Evolutionary conservation across 1,139 yeast species (phyloP).

Genomic region (Pichiaceae sp.): DNA sequence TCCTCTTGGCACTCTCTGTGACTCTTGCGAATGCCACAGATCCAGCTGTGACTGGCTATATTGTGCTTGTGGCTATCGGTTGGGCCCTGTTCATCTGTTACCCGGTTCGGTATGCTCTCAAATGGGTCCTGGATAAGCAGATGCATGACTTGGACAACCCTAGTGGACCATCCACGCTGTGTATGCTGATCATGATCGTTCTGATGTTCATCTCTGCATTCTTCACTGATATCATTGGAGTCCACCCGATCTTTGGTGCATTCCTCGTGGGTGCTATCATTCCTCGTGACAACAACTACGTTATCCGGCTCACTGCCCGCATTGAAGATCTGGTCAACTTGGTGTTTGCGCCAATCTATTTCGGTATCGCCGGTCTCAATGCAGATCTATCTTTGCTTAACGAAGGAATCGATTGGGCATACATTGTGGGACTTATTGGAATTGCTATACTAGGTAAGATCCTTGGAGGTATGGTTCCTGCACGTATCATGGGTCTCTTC

Average conservation of each 20-base stretch:
- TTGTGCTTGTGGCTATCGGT: conserved; percentile 52
- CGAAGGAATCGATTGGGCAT: conserved; percentile 69
- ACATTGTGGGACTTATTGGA: conserved; percentile 54
- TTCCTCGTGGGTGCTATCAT: conserved; percentile 67
- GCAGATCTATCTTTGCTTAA: conserved; percentile 57
- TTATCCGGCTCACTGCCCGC: conserved; percentile 57
- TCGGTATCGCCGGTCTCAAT: conserved; percentile 69
- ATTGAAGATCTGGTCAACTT: conserved; percentile 71
- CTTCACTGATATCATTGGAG: conserved; percentile 74
- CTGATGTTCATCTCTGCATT: conserved; percentile 58
- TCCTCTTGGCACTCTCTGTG: conserved; percentile 63
- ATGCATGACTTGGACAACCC: conserved; percentile 39
- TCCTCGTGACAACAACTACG: conserved; percentile 73
- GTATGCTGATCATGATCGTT: conserved; percentile 45
- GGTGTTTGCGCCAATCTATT: conserved; percentile 65
- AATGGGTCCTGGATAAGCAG: conserved; percentile 27
- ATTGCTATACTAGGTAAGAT: conserved; percentile 64
- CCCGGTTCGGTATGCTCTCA: conserved; percentile 45
- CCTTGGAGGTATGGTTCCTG: conserved; percentile 57
- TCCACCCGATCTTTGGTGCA: conserved; percentile 63
- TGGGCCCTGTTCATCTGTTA: conserved; percentile 56
- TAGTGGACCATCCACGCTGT: conserved; percentile 58
- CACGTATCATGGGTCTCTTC: conserved; percentile 49
- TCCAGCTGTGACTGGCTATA: conserved; percentile 61
- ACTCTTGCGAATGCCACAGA: conserved; percentile 62